phyloP scores from a whole-genome alignment of 345 rosid species.

The Salix dunnii region DNA sequence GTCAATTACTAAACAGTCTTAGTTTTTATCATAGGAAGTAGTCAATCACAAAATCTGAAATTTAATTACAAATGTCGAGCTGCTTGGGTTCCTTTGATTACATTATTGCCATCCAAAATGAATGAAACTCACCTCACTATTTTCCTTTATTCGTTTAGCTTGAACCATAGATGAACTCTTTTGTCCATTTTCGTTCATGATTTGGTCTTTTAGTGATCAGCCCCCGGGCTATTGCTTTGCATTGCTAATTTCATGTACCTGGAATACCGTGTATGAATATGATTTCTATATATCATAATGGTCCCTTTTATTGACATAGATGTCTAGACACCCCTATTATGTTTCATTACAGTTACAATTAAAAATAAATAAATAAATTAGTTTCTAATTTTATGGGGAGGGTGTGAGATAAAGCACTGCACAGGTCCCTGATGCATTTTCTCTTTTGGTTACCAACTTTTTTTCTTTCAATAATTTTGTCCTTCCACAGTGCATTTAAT shows the following conservation, averaged over 20 bases:
- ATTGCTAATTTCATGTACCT: background rate
- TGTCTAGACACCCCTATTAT: background rate
- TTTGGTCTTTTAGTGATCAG: background rate
- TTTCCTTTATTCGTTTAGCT: too few species aligned
- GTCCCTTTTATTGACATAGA: background rate
- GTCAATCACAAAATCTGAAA: background rate
- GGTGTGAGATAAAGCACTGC: too few species aligned
- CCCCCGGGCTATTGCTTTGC: background rate
- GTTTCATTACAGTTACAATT: background rate
- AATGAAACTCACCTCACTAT: background rate
- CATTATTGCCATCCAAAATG: too few species aligned
- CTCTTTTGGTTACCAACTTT: too few species aligned
- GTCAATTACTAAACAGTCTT: background rate
- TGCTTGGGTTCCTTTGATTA: background rate
- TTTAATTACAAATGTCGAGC: background rate
- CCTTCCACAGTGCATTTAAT: too few species aligned
- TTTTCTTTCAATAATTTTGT: too few species aligned
- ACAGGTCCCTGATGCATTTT: too few species aligned
- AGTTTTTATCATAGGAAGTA: background rate
- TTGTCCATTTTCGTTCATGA: background rate
- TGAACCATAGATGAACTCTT: background rate
- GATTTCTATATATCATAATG: background rate
- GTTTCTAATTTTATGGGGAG: too few species aligned
- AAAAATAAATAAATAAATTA: too few species aligned
- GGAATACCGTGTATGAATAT: background rate